A percentile compares a stretch with the other conserved stretches of the same genome.
These are phyloP conservation scores for Boletus speciosus DNA, from an alignment of 768 basidiomycete genomes.

Conservation along the genomic window DNA sequence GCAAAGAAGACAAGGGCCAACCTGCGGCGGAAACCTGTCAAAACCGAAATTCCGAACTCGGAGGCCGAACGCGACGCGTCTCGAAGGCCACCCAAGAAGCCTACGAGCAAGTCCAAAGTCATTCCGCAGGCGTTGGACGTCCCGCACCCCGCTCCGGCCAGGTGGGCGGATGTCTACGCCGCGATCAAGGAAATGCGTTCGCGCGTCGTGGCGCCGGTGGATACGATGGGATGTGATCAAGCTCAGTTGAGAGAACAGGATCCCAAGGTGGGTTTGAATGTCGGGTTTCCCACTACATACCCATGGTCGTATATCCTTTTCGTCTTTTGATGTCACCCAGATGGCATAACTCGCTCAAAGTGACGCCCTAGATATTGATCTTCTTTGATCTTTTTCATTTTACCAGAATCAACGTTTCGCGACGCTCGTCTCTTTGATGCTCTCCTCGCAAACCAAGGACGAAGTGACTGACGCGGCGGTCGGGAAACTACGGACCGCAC, in stretches of 20 bases:
- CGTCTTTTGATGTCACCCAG: not conserved
- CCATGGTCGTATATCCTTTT: no score
- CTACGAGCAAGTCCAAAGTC: conserved; percentile 52
- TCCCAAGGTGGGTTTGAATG: conserved; percentile 49
- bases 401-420: conserved; percentile 74
- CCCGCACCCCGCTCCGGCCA: conserved; percentile 64
- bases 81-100: conserved; percentile 16
- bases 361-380: not conserved
- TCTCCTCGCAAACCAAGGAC: conserved; percentile 95
- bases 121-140: conserved; percentile 51
- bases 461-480: conserved; percentile 83
- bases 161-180: conserved; percentile 69
- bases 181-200: conserved; percentile 75
- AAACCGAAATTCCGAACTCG: not conserved
- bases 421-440: conserved; percentile 89
- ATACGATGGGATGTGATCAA: conserved; percentile 85
- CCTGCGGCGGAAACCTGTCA: not conserved
- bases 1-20: not conserved
- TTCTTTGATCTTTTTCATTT: not conserved
- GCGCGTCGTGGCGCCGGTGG: conserved; percentile 76
- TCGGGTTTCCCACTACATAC: not conserved
- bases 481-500: conserved; percentile 59
- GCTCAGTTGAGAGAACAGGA: conserved; percentile 62
- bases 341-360: not conserved
- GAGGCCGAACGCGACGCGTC: not conserved